phyloP scores from a whole-genome alignment of 768 basidiomycete genomes.

The Floccularia luteovirens region DNA sequence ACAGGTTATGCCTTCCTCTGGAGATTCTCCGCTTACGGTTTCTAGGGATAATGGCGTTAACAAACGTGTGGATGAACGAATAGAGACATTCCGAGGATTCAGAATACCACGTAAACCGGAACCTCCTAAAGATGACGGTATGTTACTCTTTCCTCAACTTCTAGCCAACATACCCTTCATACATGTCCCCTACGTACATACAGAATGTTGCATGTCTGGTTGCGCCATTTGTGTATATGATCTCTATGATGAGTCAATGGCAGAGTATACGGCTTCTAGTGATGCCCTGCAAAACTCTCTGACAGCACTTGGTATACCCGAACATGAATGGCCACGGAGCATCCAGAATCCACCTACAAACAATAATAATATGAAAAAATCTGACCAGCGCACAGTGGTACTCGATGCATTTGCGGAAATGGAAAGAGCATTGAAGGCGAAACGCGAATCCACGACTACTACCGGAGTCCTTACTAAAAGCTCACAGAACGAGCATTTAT shows the following conservation, averaged over 20 bases:
- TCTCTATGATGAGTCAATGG: slow-evolving; percentile 69
- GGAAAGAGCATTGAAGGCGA: slow-evolving; percentile 49
- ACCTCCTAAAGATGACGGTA: slow-evolving; percentile 63
- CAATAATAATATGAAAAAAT: slow-evolving; percentile 11
- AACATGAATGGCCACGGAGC: slow-evolving; percentile 56
- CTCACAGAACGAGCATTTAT: slow-evolving; percentile 5
- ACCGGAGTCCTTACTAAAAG: background rate
- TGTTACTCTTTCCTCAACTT: too few species aligned
- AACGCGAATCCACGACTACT: slow-evolving; percentile 19
- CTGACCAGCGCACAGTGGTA: slow-evolving; percentile 32
- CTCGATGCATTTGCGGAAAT: slow-evolving; percentile 67
- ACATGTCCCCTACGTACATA: background rate
- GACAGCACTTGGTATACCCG: slow-evolving; percentile 35
- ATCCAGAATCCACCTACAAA: slow-evolving; percentile 27
- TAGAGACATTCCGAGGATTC: slow-evolving; percentile 41
- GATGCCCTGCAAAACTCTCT: slow-evolving; percentile 43
- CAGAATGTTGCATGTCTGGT: slow-evolving; percentile 94
- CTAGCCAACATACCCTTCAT: slow-evolving; percentile 2
- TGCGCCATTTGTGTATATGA: slow-evolving; percentile 92
- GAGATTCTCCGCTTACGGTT: too few species aligned
- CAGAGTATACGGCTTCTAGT: slow-evolving; percentile 52
- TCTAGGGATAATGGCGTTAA: too few species aligned
- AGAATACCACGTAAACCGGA: slow-evolving; percentile 54
- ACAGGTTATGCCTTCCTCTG: too few species aligned
- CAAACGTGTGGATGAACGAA: background rate